phyloP scores from a whole-genome alignment of 2,329 filamentous ascomycete genomes.

The Chaetomium globosum region DNA sequence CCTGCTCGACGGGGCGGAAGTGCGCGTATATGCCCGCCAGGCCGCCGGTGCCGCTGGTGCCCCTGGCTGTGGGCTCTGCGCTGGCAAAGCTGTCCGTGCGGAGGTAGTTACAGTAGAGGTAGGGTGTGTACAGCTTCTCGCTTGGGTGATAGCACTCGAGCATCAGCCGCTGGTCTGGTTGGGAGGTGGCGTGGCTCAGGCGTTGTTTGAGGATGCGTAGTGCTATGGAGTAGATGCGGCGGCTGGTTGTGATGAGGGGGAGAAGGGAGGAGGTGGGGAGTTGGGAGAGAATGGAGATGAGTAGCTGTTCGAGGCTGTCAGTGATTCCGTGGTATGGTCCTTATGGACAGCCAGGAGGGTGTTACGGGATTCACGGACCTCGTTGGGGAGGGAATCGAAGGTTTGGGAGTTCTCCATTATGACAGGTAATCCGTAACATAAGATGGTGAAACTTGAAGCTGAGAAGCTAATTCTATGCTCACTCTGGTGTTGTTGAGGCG shows the following conservation, averaged over 20 bases:
- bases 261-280: conserved; percentile 39
- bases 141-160: conserved; percentile 79
- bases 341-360: not conserved
- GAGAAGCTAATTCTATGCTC: not conserved
- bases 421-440: not conserved
- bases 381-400: conserved; percentile 30
- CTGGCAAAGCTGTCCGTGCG: conserved; percentile 63
- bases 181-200: conserved; percentile 52
- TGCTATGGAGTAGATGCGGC: conserved; percentile 40
- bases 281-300: conserved; percentile 39
- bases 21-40: conserved; percentile 67
- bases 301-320: conserved; percentile 37
- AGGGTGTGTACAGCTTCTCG: conserved; percentile 68
- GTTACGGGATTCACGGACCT: conserved; percentile 24
- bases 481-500: not conserved
- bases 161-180: conserved; percentile 67
- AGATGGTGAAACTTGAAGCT: not conserved
- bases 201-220: conserved; percentile 40
- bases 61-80: conserved; percentile 41
- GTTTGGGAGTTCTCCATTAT: not conserved
- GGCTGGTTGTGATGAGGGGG: conserved; percentile 38
- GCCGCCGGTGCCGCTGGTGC: conserved; percentile 26
- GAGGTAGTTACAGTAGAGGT: conserved; percentile 66
- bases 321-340: not conserved
- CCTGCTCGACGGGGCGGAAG: conserved; percentile 66